Base-by-base conservation (phyloP, 441 rosid genomes). In the Pelargonium exstipulatum region DNA sequence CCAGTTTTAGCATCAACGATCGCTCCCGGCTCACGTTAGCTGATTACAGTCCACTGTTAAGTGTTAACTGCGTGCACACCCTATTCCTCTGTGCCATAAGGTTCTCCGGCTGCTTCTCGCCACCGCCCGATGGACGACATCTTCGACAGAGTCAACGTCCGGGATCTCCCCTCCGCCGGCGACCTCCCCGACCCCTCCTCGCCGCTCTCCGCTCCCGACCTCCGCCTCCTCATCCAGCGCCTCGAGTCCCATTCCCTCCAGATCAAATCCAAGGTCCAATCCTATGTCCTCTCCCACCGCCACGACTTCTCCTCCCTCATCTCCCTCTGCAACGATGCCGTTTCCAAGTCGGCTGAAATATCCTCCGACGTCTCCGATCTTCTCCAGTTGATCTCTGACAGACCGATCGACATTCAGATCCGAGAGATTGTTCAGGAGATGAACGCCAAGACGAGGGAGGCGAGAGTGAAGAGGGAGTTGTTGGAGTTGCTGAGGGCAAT, bases 161-260 rank as follows among this genome's bases (percentile, higher is more conserved):
- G 87, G 3, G 96, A 91, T 65, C 99, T 92, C 45, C 98, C 92
- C 71, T 74, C 98, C 45, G 83, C 90, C 65, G 79, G 84, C 71
- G 96, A 95, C 83, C 88, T 89, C 42, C 73, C 83, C 53, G 98
- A 95, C 73, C 87, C 91, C 0, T 78, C 88, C 17, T 81, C 93
- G 8, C 98, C 96, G 0, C 88, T 95, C 64, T 84, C 99, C 17
- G 92, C 97, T 29, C 98, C 98, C 13, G 99, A 95, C 84, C 99
- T 95, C 75, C 98, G 95, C 72, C 97, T 95, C 80, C 88, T 95
- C 48, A 85, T 85, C 73, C 73, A 78, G 64, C 85, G 87, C 40
- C 89, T 95, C 60, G 98, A 95, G 71, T 86, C 97, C 13, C 97
- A 92, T 69, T 90, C 98, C 71, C 88, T 83, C 4, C 90, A 85